Conservation (phyloP, 345 rosid species). For the Schrenkiella parvula region DNA sequence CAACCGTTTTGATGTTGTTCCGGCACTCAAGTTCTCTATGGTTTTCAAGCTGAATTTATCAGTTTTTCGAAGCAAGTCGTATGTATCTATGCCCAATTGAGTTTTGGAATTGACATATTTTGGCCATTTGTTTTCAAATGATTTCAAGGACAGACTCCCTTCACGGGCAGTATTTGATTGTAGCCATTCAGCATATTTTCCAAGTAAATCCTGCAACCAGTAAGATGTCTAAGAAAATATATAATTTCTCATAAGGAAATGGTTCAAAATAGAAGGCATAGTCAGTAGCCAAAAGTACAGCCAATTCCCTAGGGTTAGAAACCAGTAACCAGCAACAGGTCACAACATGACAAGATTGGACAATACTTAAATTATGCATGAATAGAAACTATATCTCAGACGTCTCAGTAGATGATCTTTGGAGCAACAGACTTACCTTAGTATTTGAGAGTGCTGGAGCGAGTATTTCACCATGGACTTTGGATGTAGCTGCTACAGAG, state of each 20-base stretch:
- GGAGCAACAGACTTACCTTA: conserved; percentile 47
- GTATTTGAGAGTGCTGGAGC: conserved; percentile 74
- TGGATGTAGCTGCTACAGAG: conserved; percentile 48
- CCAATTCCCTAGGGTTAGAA: neutral
- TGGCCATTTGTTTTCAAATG: conserved; percentile 78
- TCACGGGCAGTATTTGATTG: conserved; percentile 60
- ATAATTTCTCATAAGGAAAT: neutral
- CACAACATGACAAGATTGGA: neutral
- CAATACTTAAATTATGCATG: neutral
- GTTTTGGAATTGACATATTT: conserved; percentile 36
- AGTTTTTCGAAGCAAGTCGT: conserved; percentile 41
- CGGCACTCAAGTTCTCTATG: conserved; percentile 52
- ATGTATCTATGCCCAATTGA: conserved; percentile 41
- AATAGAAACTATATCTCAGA: neutral
- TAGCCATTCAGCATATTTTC: conserved; percentile 65
- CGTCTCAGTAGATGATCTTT: conserved; percentile 1
- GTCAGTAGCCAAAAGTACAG: neutral
- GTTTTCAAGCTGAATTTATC: conserved; percentile 57
- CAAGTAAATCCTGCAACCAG: conserved; percentile 57
- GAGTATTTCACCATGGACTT: conserved; percentile 65
- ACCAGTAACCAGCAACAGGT: conserved; percentile 6
- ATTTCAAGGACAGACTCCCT: conserved; percentile 59
- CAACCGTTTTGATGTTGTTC: conserved; percentile 55
- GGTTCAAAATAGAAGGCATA: neutral
- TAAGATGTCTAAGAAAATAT: conserved; percentile 1